Evolutionary conservation across 345 rosid species (phyloP).

Genomic region (Salix dunnii): DNA sequence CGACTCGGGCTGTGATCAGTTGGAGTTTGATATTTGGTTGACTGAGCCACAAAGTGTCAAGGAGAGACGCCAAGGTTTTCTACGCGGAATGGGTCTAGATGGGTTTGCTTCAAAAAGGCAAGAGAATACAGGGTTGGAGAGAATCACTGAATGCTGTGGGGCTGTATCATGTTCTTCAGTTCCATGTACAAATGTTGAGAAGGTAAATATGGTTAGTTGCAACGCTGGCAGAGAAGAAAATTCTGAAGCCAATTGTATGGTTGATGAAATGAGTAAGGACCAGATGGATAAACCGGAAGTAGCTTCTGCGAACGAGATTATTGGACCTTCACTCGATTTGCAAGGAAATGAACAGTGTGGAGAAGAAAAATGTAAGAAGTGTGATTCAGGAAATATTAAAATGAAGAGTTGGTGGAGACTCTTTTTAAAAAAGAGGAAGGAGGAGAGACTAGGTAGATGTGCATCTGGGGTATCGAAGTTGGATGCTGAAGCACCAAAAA

Average conservation of each 20-base stretch:
- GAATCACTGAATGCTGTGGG: slow-evolving; percentile 43
- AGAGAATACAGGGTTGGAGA: slow-evolving; percentile 27
- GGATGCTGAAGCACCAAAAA: slow-evolving; percentile 14
- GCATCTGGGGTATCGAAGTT: slow-evolving; percentile 9
- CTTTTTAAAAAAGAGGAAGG: slow-evolving; percentile 25
- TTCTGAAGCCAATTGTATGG: slow-evolving; percentile 36
- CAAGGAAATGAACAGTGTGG: slow-evolving; percentile 16
- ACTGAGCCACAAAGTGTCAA: slow-evolving; percentile 57
- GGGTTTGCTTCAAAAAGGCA: slow-evolving; percentile 20
- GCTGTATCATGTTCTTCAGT: slow-evolving; percentile 41
- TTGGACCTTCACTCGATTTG: slow-evolving; percentile 1
- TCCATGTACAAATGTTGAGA: slow-evolving; percentile 14
- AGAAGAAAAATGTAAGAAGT: slow-evolving; percentile 8
- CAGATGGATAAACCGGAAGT: slow-evolving; percentile 2
- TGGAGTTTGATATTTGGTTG: slow-evolving; percentile 53
- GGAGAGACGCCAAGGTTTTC: slow-evolving; percentile 57
- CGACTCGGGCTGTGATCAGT: slow-evolving; percentile 17
- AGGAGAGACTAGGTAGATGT: neutral
- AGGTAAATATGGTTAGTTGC: slow-evolving; percentile 22
- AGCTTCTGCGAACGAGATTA: slow-evolving; percentile 12
- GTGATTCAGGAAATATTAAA: slow-evolving; percentile 25
- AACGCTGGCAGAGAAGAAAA: slow-evolving; percentile 34
- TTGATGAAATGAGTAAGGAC: slow-evolving; percentile 38
- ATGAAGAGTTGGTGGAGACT: slow-evolving; percentile 53
- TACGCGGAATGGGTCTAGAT: slow-evolving; percentile 47